Conservation (phyloP, 1,139 yeast species). For the Lodderomyces theae region DNA sequence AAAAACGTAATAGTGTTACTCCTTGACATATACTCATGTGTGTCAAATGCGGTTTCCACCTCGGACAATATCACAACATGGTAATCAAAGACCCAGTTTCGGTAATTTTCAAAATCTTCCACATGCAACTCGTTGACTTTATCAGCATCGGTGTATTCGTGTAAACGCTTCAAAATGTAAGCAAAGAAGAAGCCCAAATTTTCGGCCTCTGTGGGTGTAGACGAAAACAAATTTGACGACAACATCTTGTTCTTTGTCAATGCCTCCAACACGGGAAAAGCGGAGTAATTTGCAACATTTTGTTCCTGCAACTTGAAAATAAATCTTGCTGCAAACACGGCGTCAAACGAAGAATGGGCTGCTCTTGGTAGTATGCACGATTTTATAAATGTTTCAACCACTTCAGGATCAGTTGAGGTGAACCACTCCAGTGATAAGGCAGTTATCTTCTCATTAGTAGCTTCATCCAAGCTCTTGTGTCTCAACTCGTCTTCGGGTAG, state of each 20-base stretch:
- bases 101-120: conserved; percentile 34
- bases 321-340: conserved; percentile 67
- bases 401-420: conserved; percentile 5
- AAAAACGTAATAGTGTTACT: conserved; percentile 78
- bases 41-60: conserved; percentile 47
- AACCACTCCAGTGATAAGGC: conserved; percentile 27
- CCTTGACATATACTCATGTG: conserved; percentile 73
- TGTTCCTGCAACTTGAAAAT: conserved; percentile 48
- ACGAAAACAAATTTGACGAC: conserved; percentile 62
- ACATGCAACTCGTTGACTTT: conserved; percentile 16
- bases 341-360: conserved; percentile 81
- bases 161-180: conserved; percentile 49
- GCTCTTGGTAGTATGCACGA: conserved; percentile 74
- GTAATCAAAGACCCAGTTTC: conserved; percentile 50
- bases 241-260: conserved; percentile 52
- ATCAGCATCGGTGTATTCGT: conserved; percentile 38
- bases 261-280: conserved; percentile 43
- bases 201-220: conserved; percentile 78
- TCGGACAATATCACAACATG: conserved; percentile 50
- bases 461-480: conserved; percentile 30
- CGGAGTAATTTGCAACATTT: conserved; percentile 42
- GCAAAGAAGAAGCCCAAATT: conserved; percentile 75
- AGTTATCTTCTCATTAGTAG: conserved; percentile 15
- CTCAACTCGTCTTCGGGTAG: conserved; percentile 26
- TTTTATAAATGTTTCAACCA: conserved; percentile 43